Base-by-base conservation (phyloP, 306 rosid species). In the Vigna trinervia region DNA sequence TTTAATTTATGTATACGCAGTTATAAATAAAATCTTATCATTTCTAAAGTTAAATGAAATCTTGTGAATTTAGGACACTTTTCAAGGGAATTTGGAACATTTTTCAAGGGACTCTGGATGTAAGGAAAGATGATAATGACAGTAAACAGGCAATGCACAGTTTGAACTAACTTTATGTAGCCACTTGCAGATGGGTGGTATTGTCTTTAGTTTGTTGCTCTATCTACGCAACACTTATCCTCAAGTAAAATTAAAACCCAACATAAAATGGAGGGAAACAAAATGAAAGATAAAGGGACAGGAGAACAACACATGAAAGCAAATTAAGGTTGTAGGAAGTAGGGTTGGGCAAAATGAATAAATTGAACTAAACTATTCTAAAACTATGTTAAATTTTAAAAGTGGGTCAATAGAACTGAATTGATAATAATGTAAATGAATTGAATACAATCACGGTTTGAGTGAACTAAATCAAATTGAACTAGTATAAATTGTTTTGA, bases 231-330 rank as follows among this genome's bases (percentile, higher is more conserved):
- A 14, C 46, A 64, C 36, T 51, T 50, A 53, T 66, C 51, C 67
- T 53, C 41, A 34, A 15, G 52, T 65, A 56, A 34, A 39, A 34
- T 50, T 54, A 56, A 47, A 28, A 22, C 59, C 58, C 59, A 59
- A 69, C 50, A 46, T n/a, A 22, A 23, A 54, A 80, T n/a, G 58
- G 23, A 71, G 41, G 73, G 32, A 34, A 58, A 45, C 19, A 69
- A 54, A 32, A 78, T 39, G 32, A 19, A 51, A 62, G 11, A 48
- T 46, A 3, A 53, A 58, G 11, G 34, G 19, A 51, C 23, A 8
- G 45, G 5, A 76, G 14, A 70, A 46, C 38, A 60, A 39, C 13
- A 23, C 66, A 48, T 51, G 46, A 69, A 62, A 70, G 69, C 47
- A 69, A 63, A 80, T 13, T 34, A 56, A 74, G 30, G 36, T 54